phyloP scores from a whole-genome alignment of 1,284 basidiomycete species.

The Naganishia cerealis region DNA sequence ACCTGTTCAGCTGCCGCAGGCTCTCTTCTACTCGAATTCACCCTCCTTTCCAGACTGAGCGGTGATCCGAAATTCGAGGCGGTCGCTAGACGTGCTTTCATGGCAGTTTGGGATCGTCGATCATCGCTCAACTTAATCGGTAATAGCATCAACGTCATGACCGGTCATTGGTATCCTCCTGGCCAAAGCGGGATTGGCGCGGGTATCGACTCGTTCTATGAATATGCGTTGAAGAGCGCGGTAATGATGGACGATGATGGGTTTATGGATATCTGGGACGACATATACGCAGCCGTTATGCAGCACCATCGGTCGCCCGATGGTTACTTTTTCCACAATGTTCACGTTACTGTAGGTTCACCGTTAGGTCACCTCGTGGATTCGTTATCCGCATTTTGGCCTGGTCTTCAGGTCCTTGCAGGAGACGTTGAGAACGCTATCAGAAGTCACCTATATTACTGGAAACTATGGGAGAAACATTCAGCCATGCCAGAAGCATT shows the following conservation, averaged over 20 bases:
- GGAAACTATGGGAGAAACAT: conserved; percentile 83
- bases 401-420: conserved; percentile 70
- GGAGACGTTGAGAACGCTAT: conserved; percentile 87
- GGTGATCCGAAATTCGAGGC: conserved; percentile 79
- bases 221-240: conserved; percentile 70
- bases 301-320: conserved; percentile 74
- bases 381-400: conserved; percentile 57
- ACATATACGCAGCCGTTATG: conserved; percentile 84
- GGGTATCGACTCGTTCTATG: conserved; percentile 89
- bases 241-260: conserved; percentile 82
- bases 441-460: conserved; percentile 78
- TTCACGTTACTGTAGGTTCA: conserved; percentile 41
- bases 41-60: conserved; percentile 81
- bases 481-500: conserved; percentile 86
- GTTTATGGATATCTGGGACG: conserved; percentile 84
- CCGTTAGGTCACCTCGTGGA: conserved; percentile 43
- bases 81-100: conserved; percentile 66
- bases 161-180: conserved; percentile 58
- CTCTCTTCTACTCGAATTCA: conserved; percentile 86
- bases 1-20: conserved; percentile 78
- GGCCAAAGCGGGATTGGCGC: conserved; percentile 80
- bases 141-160: conserved; percentile 76
- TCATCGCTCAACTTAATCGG: conserved; percentile 78
- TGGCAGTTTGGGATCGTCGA: conserved; percentile 85
- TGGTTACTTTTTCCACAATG: conserved; percentile 61